phyloP scores from a whole-genome alignment of 768 basidiomycete genomes.

The Boletus rufocinnamomeus region DNA sequence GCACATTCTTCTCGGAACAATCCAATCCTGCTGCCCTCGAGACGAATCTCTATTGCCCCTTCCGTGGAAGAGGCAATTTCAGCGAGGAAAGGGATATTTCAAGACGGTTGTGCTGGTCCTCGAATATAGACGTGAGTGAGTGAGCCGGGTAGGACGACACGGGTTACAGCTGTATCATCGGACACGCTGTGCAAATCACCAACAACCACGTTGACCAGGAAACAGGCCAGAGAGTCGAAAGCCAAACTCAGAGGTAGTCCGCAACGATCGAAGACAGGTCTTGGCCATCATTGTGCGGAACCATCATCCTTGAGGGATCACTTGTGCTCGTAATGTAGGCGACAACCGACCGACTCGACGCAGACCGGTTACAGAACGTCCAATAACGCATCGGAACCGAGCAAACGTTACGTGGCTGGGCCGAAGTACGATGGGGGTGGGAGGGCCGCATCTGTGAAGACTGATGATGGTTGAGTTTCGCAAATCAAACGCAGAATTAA shows the following conservation, averaged over 20 bases:
- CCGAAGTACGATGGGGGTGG: slow-evolving; percentile 24
- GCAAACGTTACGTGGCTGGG: slow-evolving; percentile 40
- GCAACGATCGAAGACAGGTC: slow-evolving; percentile 32
- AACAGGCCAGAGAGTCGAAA: slow-evolving; percentile 31
- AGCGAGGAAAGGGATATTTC: slow-evolving; percentile 24
- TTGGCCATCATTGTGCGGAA: slow-evolving; percentile 27
- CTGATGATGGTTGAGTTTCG: slow-evolving; percentile 16
- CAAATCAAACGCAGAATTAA: slow-evolving; percentile 12
- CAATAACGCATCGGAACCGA: slow-evolving; percentile 31
- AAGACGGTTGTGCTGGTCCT: slow-evolving; percentile 12
- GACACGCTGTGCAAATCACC: slow-evolving; percentile 8
- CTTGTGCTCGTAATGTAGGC: slow-evolving; percentile 2
- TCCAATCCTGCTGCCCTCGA: slow-evolving; percentile 43
- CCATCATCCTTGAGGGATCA: background rate
- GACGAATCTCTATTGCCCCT: slow-evolving; percentile 58
- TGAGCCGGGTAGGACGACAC: slow-evolving; percentile 6
- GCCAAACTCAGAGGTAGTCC: slow-evolving; percentile 14
- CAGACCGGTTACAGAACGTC: slow-evolving; percentile 22
- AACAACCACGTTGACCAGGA: slow-evolving; percentile 13
- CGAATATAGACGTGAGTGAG: slow-evolving; percentile 22
- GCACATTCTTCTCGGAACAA: slow-evolving; percentile 26
- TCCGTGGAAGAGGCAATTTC: slow-evolving; percentile 48
- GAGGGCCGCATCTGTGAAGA: slow-evolving; percentile 23
- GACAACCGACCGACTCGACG: slow-evolving; percentile 10
- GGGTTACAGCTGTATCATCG: slow-evolving; percentile 13